Evolutionary conservation across 495 filamentous ascomycete species (phyloP), one percentile per base, ranked within the genome.

Genomic region (Penicillium pulvis): DNA sequence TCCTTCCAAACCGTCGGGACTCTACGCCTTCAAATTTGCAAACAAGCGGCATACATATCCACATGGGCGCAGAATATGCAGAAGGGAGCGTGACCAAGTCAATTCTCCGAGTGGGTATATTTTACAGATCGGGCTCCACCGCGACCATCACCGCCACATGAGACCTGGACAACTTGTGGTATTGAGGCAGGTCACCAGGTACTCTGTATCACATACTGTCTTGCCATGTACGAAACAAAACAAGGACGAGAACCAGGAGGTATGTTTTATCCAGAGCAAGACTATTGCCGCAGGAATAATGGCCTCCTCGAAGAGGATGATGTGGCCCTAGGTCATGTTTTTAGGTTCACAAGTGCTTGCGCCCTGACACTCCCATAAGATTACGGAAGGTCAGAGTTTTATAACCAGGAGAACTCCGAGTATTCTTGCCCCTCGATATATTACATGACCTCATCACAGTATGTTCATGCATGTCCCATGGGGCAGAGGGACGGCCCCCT

Each of bases 391-490:
- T 36, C 33, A 36, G 33, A 36, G 33, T 36, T 36, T 36, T 36
- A 36, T 36, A 36, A 12, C 4, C 9, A 36, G 10, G 33, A 36
- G n/a, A 41, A 41, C 4, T 41, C 39, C 39, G 33, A 36, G 10
- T 10, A 36, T 36, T 36, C 10, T 12, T 19, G 28, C 28, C 46
- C 16, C 23, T 49, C 23, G 11, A 30, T 30, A 16, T 30, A 16
- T 49, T 24, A 49, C 47, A 59, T 51, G 48, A 43, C 47, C 39
- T 47, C 17, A 54, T 46, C 33, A 39, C 53, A 36, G 62, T 54
- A 57, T 16, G 62, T 58, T 66, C 65, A 67, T 74, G 71, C 69
- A 71, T 48, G 61, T 61, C 61, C 42, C 42, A 53, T 51, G 50
- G 59, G 44, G 43, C 59, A 54, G 54, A 57, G 46, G 58, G 47